Percentiles rank a stretch among this genome's conserved stretches.
These are phyloP conservation scores for Rubroboletus pulcherrimus DNA, from an alignment of 768 basidiomycete species.

Conservation along the genomic window DNA sequence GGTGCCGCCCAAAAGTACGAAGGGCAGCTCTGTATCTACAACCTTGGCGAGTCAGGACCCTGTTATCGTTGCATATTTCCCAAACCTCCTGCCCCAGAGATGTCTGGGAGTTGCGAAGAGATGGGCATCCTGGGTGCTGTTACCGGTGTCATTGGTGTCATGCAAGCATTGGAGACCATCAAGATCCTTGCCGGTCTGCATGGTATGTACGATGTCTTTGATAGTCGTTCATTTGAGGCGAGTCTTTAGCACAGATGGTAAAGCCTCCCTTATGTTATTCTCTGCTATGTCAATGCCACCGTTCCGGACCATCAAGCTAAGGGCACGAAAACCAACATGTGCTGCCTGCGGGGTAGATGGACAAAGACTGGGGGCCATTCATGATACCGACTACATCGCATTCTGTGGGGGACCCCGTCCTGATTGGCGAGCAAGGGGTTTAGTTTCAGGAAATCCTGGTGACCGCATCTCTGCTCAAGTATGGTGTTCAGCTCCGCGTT, in stretches of 20 bases:
- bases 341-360: slow-evolving; percentile 65
- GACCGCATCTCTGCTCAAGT: slow-evolving; percentile 46
- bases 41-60: slow-evolving; percentile 64
- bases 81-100: slow-evolving; percentile 60
- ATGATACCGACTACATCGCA: slow-evolving; percentile 71
- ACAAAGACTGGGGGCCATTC: slow-evolving; percentile 42
- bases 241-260: slow-evolving; percentile 41
- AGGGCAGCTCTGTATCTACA: slow-evolving; percentile 77
- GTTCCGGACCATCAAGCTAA: slow-evolving; percentile 82
- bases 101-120: slow-evolving; percentile 79
- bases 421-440: slow-evolving; percentile 60
- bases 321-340: slow-evolving; percentile 67
- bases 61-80: slow-evolving; percentile 97
- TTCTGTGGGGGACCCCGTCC: slow-evolving; percentile 78
- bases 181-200: slow-evolving; percentile 69
- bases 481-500: slow-evolving; percentile 1
- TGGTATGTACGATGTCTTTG: slow-evolving; percentile 37
- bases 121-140: slow-evolving; percentile 85
- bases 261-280: slow-evolving; percentile 67
- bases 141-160: slow-evolving; percentile 82
- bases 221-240: neutral
- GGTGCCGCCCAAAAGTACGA: slow-evolving; percentile 89
- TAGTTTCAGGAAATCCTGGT: slow-evolving; percentile 37
- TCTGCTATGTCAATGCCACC: slow-evolving; percentile 66
- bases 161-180: slow-evolving; percentile 88